These are phyloP conservation scores for Claviceps citrina DNA, from an alignment of 2,329 filamentous ascomycete species.

Conservation along the genomic window DNA sequence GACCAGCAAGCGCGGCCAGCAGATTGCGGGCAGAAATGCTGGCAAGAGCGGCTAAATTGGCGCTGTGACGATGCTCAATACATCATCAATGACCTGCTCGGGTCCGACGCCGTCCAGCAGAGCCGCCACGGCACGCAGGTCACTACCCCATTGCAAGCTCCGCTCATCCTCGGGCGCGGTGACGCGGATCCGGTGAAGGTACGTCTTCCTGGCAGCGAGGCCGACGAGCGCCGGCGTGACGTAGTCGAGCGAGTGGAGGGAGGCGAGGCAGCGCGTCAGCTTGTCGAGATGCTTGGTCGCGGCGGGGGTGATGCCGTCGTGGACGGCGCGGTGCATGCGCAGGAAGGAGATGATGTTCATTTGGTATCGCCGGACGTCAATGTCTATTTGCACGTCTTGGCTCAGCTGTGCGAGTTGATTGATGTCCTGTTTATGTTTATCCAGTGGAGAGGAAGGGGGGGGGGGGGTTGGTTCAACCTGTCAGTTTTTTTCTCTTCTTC, in stretches of 20 bases:
- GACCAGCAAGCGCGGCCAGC: not conserved
- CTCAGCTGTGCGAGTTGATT: slow-evolving; percentile 43
- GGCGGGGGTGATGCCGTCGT: slow-evolving; percentile 57
- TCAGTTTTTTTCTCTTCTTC: not conserved
- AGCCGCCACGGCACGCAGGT: slow-evolving; percentile 49
- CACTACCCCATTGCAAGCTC: slow-evolving; percentile 88
- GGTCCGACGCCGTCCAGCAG: slow-evolving; percentile 47
- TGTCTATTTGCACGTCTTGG: slow-evolving; percentile 45
- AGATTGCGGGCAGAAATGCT: not conserved
- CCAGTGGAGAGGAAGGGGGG: not conserved
- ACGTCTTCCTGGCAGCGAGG: slow-evolving; percentile 74
- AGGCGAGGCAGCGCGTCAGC: slow-evolving; percentile 58
- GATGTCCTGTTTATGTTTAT: slow-evolving; percentile 40
- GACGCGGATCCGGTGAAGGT: slow-evolving; percentile 67
- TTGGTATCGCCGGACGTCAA: slow-evolving; percentile 70
- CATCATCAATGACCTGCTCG: slow-evolving; percentile 50
- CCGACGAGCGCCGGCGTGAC: slow-evolving; percentile 71
- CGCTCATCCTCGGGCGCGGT: slow-evolving; percentile 57
- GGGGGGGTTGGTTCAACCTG: no score
- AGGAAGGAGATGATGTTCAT: slow-evolving; percentile 81
- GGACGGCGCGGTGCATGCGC: slow-evolving; percentile 72
- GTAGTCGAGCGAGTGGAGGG: slow-evolving; percentile 66
- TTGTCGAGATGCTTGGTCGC: slow-evolving; percentile 65
- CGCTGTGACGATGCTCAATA: slow-evolving; percentile 40
- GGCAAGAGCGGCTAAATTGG: not conserved